A percentile compares a stretch with the other conserved stretches of the same genome.
Conservation (phyloP, 768 basidiomycete species). For the Gymnopilus dilepis region DNA sequence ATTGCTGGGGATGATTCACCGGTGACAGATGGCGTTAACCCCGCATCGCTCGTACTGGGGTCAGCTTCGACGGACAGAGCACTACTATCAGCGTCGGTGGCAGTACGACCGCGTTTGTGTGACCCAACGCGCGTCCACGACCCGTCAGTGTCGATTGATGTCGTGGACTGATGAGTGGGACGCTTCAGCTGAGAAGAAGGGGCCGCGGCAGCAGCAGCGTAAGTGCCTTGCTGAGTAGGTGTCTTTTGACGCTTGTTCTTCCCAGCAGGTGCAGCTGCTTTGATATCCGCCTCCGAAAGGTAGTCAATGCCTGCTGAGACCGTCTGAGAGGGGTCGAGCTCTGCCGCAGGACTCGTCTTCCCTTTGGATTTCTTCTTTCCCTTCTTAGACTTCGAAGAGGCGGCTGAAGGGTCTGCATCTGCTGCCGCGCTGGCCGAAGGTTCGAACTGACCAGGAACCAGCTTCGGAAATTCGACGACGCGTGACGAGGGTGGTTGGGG, state of each 20-base stretch:
- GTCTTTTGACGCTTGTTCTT: conserved; percentile 16
- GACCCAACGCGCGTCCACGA: conserved; percentile 78
- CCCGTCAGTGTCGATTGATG: conserved; percentile 55
- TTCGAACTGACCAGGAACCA: conserved; percentile 55
- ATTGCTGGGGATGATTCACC: conserved; percentile 44
- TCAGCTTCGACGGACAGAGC: conserved; percentile 34
- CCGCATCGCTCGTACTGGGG: conserved; percentile 53
- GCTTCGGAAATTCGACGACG: conserved; percentile 40
- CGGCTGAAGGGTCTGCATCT: conserved; percentile 15
- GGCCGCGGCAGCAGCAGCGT: conserved; percentile 17
- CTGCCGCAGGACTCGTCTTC: conserved; percentile 33
- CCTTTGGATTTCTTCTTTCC: conserved; percentile 50
- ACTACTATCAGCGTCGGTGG: conserved; percentile 22
- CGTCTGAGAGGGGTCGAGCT: conserved; percentile 10
- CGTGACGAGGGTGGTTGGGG: conserved; percentile 12
- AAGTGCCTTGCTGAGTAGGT: conserved; percentile 14
- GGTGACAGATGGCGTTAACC: conserved; percentile 51
- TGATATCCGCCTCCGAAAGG: conserved; percentile 25
- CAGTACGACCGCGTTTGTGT: conserved; percentile 35
- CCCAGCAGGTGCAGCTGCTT: conserved; percentile 5
- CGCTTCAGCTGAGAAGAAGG: conserved; percentile 23
- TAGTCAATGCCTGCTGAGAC: conserved; percentile 24
- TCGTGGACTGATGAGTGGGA: conserved; percentile 37
- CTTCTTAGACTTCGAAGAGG: conserved; percentile 33
- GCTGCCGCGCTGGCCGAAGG: conserved; percentile 6